Evolutionary conservation across 2,329 filamentous ascomycete genomes (phyloP), one percentile per base, ranked within the genome.

Genomic region (Fusarium protoensiforme): DNA sequence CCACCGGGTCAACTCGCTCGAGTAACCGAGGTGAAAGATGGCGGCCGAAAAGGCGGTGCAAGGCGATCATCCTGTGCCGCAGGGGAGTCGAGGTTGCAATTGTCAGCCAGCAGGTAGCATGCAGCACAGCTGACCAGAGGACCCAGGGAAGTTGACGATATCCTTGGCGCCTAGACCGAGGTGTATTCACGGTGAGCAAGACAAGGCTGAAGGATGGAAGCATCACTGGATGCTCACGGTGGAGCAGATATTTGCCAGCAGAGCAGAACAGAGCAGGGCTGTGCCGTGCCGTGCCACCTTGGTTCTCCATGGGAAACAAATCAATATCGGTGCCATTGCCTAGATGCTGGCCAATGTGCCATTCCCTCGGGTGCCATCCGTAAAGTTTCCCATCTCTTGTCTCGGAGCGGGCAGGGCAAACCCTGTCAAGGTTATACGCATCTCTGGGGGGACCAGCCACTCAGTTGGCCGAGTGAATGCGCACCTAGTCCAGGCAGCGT

Each of bases 101-200:
- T 46, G 72, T 77, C 74, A 77, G 74, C 75, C 67, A 67, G 65
- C 72, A 68, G 68, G 65, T 53, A 63, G 51, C 61, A 69, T 71
- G 68, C 67, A 69, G 53, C 56, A 41, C 74, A 72, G 66, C 72
- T 77, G 74, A 77, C 68, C 65, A 46, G 51, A 63, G 35, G 54
- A 39, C 51, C 64, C 57, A 67, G 43, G 35, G 58, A 65, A 54
- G 22, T 56, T 57, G 68, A 53, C 71, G 71, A 61, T 72, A 69
- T 43, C 56, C 56, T 61, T 39, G 39, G 46, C 62, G 66, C 64
- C 70, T 68, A 74, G 72, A 72, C 70, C 58, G 51, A 63, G 61
- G 74, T 69, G 72, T 69, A 60, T 67, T 39, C 57, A 60, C 46
- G 64, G 69, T 72, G 64, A 75, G 51, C 64, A 67, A 53, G 54